Evolutionary conservation across 2,329 filamentous ascomycete genomes (phyloP).

Genomic region (Aquanectria penicillioides): DNA sequence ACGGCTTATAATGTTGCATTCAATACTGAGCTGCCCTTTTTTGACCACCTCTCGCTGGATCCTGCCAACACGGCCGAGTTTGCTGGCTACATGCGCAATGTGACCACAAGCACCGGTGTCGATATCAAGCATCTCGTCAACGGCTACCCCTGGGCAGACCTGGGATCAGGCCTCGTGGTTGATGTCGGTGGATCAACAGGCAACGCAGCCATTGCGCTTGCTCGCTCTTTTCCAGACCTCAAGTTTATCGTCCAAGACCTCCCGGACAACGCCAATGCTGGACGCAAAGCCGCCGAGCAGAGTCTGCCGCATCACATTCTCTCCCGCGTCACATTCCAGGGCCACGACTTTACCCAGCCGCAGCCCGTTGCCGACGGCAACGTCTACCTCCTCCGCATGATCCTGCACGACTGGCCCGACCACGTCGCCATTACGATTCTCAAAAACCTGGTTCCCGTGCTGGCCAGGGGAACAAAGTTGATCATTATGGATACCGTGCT

Average conservation of each 20-base stretch:
- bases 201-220: slow-evolving; percentile 30
- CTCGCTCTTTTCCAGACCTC: slow-evolving; percentile 44
- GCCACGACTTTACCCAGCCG: slow-evolving; percentile 46
- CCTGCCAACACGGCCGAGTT: slow-evolving; percentile 40
- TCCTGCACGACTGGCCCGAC: slow-evolving; percentile 50
- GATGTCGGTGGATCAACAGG: slow-evolving; percentile 26
- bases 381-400: slow-evolving; percentile 45
- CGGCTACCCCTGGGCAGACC: slow-evolving; percentile 50
- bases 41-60: slow-evolving; percentile 42
- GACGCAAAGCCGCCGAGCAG: slow-evolving; percentile 19
- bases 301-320: slow-evolving; percentile 32
- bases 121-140: slow-evolving; percentile 44
- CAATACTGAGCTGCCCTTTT: slow-evolving; percentile 42
- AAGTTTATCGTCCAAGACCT: slow-evolving; percentile 50
- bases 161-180: slow-evolving; percentile 5
- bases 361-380: slow-evolving; percentile 45
- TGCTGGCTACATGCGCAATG: slow-evolving; percentile 45
- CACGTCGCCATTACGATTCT: no score
- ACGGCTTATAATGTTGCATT: slow-evolving; percentile 45
- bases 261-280: slow-evolving; percentile 1
- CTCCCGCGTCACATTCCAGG: slow-evolving; percentile 33
- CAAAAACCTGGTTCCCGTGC: no score
- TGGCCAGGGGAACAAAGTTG: no score
- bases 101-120: slow-evolving; percentile 42
- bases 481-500: no score